Percentiles rank a stretch among this genome's conserved stretches.
Evolutionary conservation across 495 filamentous ascomycete genomes (phyloP).

Genomic region (Amphirosellinia nigrospora): DNA sequence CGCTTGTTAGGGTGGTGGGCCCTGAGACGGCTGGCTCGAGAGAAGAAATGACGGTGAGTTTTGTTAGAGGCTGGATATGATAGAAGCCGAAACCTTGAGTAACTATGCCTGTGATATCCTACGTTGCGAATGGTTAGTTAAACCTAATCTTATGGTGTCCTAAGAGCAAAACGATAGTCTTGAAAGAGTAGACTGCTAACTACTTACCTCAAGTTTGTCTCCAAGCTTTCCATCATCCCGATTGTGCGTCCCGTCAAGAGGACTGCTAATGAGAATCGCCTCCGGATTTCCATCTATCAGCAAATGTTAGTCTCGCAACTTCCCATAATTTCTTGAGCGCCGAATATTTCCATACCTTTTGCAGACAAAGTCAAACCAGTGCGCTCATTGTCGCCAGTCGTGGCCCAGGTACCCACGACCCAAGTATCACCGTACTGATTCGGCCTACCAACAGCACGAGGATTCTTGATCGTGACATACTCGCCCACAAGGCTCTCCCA

Average conservation of each 20-base stretch:
- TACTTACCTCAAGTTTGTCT: constrained; percentile 54
- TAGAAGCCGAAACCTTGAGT: constrained; percentile 65
- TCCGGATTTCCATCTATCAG: constrained; percentile 65
- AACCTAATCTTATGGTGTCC: not conserved
- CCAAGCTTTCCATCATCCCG: constrained; percentile 59
- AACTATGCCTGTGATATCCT: constrained; percentile 62
- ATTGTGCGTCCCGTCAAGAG: constrained; percentile 65
- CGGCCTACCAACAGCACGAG: constrained; percentile 55
- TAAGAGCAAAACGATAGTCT: not conserved
- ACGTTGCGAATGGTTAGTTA: not conserved
- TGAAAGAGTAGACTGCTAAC: no score
- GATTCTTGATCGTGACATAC: constrained; percentile 57
- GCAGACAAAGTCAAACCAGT: constrained; percentile 61
- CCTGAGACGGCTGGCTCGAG: constrained; percentile 41
- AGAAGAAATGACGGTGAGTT: constrained; percentile 47
- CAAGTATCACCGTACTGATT: constrained; percentile 68
- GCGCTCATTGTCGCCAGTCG: constrained; percentile 58
- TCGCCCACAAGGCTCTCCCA: constrained; percentile 68
- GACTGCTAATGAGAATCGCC: constrained; percentile 62
- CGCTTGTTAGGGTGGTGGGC: constrained; percentile 51
- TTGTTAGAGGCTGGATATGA: constrained; percentile 61
- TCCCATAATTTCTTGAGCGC: not conserved
- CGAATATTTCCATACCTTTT: constrained; percentile 36
- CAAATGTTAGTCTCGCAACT: constrained; percentile 6
- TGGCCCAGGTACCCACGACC: constrained; percentile 62